Base-by-base conservation (phyloP, 768 basidiomycete species). In the Pilatotrama ljubarskyi region DNA sequence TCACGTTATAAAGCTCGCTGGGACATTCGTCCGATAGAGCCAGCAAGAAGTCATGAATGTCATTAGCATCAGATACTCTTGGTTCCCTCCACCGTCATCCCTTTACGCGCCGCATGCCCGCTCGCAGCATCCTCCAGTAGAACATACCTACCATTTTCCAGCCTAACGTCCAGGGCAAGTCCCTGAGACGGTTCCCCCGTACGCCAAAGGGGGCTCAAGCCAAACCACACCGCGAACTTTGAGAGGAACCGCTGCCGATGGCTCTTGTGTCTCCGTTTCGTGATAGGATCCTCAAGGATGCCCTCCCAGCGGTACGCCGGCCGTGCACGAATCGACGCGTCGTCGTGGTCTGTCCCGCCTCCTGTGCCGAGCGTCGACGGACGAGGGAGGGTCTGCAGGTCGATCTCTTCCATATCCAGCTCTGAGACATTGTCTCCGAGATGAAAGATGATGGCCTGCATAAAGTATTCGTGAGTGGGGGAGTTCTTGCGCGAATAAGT, bases 301-400 rank as follows among this genome's bases (percentile, higher is more conserved):
- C 82, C 85, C 74, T 90, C 88, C 87, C 88, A 90, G 35, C 83
- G 79, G 70, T 86, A 91, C 15, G 76, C 73, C 1, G 85, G 84
- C 10, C 90, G 81, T 0, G 82, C 74, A 10, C 82, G 81, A 51
- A 91, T 86, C 42, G 75, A 76, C 1, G 76, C 72, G 60, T 84
- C 82, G 66, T 91, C 84, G 62, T 89, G 82, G 66, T 90, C 86
- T 0, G 90, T 91, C 5, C 86, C 87, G n/a, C 78, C 82, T 1
- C 86, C 86, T 1, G 86, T 88, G 4, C 84, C 88, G 20, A 86
- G 70, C 3, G 82, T 83, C 2, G 87, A 86, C 1, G 81, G 70
- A 38, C 74, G 77, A 15, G 64, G 76, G 51, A 77, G 80, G 2
- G 82, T 81, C 53, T 83, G 76, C 14, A 79, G 56, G 63, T 87